A percentile compares a stretch with the other conserved stretches of the same genome.
These are phyloP conservation scores for Yueomyces sp. DNA, from an alignment of 805 yeast genomes.

Conservation along the genomic window DNA sequence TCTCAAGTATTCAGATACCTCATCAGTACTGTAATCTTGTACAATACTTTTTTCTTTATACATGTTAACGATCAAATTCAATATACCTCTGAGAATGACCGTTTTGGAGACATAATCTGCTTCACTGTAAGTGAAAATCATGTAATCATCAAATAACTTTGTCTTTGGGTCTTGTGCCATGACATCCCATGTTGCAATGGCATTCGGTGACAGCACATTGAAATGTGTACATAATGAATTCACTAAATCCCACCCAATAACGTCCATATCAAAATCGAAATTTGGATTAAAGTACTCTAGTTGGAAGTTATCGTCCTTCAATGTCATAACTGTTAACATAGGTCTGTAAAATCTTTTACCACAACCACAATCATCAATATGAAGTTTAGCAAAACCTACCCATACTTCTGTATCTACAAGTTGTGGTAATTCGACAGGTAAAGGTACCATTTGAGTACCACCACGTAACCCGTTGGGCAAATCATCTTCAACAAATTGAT, in stretches of 20 bases:
- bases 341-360: conserved; percentile 5
- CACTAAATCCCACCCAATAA: conserved; percentile 3
- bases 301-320: conserved; percentile 4
- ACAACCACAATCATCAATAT: conserved; percentile 4
- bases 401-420: conserved; percentile 5
- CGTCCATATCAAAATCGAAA: conserved; percentile 4
- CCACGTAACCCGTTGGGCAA: conserved; percentile 4
- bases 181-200: conserved; percentile 9
- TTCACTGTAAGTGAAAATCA: not conserved
- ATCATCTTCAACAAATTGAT: not conserved
- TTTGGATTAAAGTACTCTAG: conserved; percentile 5
- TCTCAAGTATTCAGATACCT: too few relatives aligned
- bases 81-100: not conserved
- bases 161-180: not conserved
- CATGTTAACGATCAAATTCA: not conserved
- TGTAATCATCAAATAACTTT: not conserved
- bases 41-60: too few relatives aligned
- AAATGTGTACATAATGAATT: conserved; percentile 2
- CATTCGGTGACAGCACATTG: conserved; percentile 3
- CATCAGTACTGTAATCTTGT: too few relatives aligned
- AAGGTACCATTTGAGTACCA: conserved; percentile 7
- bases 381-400: conserved; percentile 6
- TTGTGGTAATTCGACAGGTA: conserved; percentile 5
- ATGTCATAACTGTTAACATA: conserved; percentile 4
- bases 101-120: not conserved